phyloP scores from a whole-genome alignment of 2,329 filamentous ascomycete genomes.

The Alternaria postmessia region DNA sequence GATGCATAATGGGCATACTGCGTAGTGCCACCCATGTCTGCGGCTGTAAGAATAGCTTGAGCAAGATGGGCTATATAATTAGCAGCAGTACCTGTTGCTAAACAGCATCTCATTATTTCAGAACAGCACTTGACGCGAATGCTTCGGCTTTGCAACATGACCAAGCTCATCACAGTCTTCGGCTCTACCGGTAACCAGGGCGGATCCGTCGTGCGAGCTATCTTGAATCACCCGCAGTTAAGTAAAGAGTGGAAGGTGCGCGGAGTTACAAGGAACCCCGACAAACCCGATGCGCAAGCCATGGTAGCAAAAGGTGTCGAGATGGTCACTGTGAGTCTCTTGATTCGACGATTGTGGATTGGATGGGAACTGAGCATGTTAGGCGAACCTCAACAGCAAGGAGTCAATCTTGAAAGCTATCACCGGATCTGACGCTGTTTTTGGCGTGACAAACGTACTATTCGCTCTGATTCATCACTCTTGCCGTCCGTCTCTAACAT shows the following conservation, averaged over 20 bases:
- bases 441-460: constrained; percentile 54
- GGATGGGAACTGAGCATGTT: not conserved
- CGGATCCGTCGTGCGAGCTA: constrained; percentile 56
- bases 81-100: no score
- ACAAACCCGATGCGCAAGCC: constrained; percentile 29
- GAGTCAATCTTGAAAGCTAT: constrained; percentile 54
- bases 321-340: constrained; percentile 25
- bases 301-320: constrained; percentile 20
- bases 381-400: constrained; percentile 54
- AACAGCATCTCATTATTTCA: not conserved
- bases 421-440: constrained; percentile 58
- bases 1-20: no score
- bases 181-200: constrained; percentile 64
- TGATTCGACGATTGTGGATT: not conserved
- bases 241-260: constrained; percentile 59
- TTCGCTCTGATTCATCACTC: not conserved
- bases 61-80: no score
- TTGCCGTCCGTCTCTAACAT: constrained; percentile 6
- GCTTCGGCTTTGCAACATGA: constrained; percentile 23
- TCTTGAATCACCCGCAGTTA: constrained; percentile 57
- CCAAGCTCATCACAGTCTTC: constrained; percentile 52
- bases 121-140: not conserved
- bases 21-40: not conserved
- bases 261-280: constrained; percentile 59
- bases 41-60: no score